These are phyloP conservation scores for Aspergillus hortae DNA, from an alignment of 2,329 filamentous ascomycete genomes.

Conservation along the genomic window DNA sequence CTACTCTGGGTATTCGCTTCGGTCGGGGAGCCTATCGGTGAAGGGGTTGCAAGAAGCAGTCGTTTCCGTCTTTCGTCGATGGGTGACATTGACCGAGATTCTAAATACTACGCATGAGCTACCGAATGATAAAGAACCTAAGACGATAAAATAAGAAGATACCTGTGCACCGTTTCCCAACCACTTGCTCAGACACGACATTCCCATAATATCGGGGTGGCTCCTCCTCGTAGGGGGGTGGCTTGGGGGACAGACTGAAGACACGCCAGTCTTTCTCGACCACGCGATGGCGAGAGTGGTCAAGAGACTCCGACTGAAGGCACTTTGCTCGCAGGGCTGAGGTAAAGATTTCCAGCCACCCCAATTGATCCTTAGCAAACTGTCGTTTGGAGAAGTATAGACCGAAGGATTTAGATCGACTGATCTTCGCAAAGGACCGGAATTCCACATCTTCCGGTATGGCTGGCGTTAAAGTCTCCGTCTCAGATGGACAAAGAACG, in stretches of 20 bases:
- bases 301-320: conserved; percentile 12
- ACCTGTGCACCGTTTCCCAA: conserved; percentile 18
- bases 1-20: conserved; percentile 18
- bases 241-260: conserved; percentile 13
- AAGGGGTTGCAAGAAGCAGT: conserved; percentile 12
- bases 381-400: conserved; percentile 17
- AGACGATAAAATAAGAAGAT: conserved; percentile 9
- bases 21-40: conserved; percentile 13
- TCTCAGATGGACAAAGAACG: conserved; percentile 14
- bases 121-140: conserved; percentile 10
- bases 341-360: conserved; percentile 11
- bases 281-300: conserved; percentile 6
- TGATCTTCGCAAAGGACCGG: conserved; percentile 14
- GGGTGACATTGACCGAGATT: conserved; percentile 9
- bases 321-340: conserved; percentile 9
- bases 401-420: conserved; percentile 14
- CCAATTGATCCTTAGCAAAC: conserved; percentile 14
- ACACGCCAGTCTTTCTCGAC: conserved; percentile 12
- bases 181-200: conserved; percentile 5
- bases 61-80: conserved; percentile 12
- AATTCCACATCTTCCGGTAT: conserved; percentile 9
- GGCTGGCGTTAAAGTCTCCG: conserved; percentile 12
- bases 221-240: conserved; percentile 16
- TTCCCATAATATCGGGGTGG: conserved; percentile 13
- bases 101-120: conserved; percentile 14